Base-by-base conservation (phyloP, 306 rosid species). In the Malus orientalis region DNA sequence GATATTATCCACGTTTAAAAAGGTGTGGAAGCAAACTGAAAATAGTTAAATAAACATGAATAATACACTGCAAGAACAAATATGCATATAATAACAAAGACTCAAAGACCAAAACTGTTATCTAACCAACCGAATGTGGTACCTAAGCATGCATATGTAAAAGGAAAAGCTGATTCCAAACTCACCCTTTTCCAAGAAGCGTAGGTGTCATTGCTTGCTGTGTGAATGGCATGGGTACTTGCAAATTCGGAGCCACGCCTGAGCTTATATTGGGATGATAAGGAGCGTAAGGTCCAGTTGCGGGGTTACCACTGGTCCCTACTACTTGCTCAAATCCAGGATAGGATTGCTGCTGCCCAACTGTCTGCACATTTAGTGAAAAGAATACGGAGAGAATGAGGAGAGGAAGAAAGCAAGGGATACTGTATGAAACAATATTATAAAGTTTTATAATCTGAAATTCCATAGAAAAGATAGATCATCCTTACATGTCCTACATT, bases 161-260 rank as follows among this genome's bases (percentile, higher is more conserved):
- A 79, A 81, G 73, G 79, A 74, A 70, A 49, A 69, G 27, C 57
- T 29, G 47, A 75, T 29, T 67, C 60, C 53, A 42, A 74, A 74
- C 25, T 84, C 87, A 95, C 99, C 99, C 97, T 87, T 92, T 90
- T 73, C 97, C 99, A 47, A 92, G 85, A 74, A 95, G 88, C 42
- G 93, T 65, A 16, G 90, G 86, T 62, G 89, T 33, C 42, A 89
- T 72, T 45, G 86, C 82, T 66, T 85, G 97, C 55, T 85, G 92
- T 33, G 92, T 83, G 85, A 87, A 85, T 40, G 84, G 75, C 76
- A 84, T 55, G 19, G 86, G 81, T 71, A 83, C 68, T 81, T 88
- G 93, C 76, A 89, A 87, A 81, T 73, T 89, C 32, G 87, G 81
- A 80, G 87, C 76, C 19, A 73, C 38, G 60, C 69, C 74, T 29